Evolutionary conservation across 441 rosid species (phyloP).

Genomic region (Hypseocharis bilobata): DNA sequence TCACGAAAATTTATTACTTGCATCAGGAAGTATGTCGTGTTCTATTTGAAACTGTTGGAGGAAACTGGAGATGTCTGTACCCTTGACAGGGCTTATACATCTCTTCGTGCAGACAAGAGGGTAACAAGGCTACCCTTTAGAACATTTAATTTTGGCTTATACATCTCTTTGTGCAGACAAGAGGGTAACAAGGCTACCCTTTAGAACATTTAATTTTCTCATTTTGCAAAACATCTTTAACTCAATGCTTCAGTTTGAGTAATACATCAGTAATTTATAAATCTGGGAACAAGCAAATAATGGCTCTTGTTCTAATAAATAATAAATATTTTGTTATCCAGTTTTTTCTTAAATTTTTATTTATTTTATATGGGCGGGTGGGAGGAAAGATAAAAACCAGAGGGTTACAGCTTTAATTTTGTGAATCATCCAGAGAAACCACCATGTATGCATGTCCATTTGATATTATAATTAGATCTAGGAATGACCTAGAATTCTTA

Average conservation of each 20-base stretch:
- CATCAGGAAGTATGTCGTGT: slow-evolving; percentile 75
- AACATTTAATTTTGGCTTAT: slow-evolving; percentile 41
- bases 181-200: slow-evolving; percentile 50
- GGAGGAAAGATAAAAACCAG: background rate
- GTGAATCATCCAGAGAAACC: background rate
- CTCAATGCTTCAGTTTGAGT: slow-evolving; percentile 3
- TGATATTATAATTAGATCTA: background rate
- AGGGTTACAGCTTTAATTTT: background rate
- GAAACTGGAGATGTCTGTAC: slow-evolving; percentile 73
- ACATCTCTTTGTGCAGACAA: slow-evolving; percentile 74
- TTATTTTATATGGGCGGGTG: background rate
- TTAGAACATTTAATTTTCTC: slow-evolving; percentile 6
- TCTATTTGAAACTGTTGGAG: slow-evolving; percentile 83
- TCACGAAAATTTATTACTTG: slow-evolving; percentile 94
- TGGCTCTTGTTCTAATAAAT: background rate
- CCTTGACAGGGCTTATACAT: slow-evolving; percentile 79
- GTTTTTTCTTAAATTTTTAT: background rate
- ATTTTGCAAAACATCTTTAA: slow-evolving; percentile 12
- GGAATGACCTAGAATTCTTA: background rate
- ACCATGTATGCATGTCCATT: background rate
- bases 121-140: slow-evolving; percentile 36
- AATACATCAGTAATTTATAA: slow-evolving; percentile 1
- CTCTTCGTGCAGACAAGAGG: slow-evolving; percentile 83
- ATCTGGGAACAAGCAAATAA: background rate
- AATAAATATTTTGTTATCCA: background rate